Percentiles rank a stretch among this genome's conserved stretches.
Conservation (phyloP, 208 protist genomes). For the Wallacemonas sp. region DNA sequence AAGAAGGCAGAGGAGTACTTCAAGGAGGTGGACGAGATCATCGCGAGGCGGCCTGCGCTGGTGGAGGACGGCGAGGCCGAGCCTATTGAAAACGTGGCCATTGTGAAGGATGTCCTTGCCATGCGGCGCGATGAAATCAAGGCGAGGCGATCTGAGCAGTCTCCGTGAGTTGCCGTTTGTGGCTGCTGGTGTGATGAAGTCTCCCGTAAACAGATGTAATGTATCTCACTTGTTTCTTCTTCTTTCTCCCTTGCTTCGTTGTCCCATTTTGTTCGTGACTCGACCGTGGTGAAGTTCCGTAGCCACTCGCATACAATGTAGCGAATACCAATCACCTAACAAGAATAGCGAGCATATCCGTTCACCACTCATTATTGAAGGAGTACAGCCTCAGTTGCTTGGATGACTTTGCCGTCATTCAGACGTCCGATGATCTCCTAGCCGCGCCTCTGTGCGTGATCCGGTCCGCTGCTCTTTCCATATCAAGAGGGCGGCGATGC, state of each 20-base stretch:
- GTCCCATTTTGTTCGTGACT: background rate
- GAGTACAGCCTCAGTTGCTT: too few relatives aligned
- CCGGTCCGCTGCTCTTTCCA: too few relatives aligned
- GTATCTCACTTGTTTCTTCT: constrained; percentile 20
- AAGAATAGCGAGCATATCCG: too few relatives aligned
- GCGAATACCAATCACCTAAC: too few relatives aligned
- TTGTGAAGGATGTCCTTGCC: constrained; percentile 53
- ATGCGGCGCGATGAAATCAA: constrained; percentile 57
- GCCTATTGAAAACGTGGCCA: constrained; percentile 60
- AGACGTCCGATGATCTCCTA: too few relatives aligned
- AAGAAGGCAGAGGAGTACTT: constrained; percentile 69
- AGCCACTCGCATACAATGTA: too few relatives aligned
- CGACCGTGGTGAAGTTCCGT: too few relatives aligned
- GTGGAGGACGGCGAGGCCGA: constrained; percentile 59
- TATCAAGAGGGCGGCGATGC: too few relatives aligned
- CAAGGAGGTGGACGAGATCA: constrained; percentile 57
- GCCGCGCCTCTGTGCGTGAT: too few relatives aligned
- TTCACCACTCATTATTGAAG: too few relatives aligned
- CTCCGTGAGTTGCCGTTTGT: background rate
- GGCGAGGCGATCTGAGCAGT: constrained; percentile 10
- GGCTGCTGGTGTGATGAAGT: background rate
- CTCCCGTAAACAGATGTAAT: constrained; percentile 1
- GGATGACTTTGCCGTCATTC: too few relatives aligned
- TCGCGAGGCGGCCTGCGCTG: constrained; percentile 52
- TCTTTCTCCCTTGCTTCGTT: constrained; percentile 12